Base-by-base conservation (phyloP, 1,139 yeast species). In the Saccharomyces pastorianus region DNA sequence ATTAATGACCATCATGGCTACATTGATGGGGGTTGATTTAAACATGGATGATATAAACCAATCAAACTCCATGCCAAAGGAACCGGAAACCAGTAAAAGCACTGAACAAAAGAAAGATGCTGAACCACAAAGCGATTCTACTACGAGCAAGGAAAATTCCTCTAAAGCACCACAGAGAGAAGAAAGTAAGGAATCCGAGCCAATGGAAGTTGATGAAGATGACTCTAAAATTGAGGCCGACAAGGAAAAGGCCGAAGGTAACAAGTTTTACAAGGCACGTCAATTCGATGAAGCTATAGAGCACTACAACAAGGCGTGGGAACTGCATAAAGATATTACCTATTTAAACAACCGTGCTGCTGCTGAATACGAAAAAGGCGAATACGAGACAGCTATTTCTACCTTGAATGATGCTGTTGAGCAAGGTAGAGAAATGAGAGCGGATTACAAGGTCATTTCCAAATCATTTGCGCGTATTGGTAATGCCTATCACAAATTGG, bases 311-410 rank as follows among this genome's bases (percentile, higher is more conserved):
- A 79, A 83, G 66, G 99, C 99, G 2, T 95, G 93, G 88, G 86
- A 84, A 48, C 71, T 84, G 32, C 75, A 78, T 73, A 80, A 84
- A 67, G 99, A 95, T 68, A 88, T 93, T 66, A 93, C 99, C 1
- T 95, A 87, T 71, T 78, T 95, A 69, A 95, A 93, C 76, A 95
- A 95, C 78, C 83, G 95, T 67, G 95, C 99, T 41, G 99, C 99
- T 54, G 99, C 99, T 29, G 96, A 93, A 72, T 93, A 74, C 66
- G 99, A 95, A 74, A 90, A 91, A 72, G 96, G 95, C 56, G 97
- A 90, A 66, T 88, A 81, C 65, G 96, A 89, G 56, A 74, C 84
- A 14, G 91, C 96, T 44, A 86, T 93, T 61, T 73, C 78, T 55
- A 88, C 98, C 5, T 86, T 97, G 72, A 75, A 82, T 62, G 74